Evolutionary conservation across 2,329 filamentous ascomycete species (phyloP).

Genomic region (Fusarium brachygibbosum): DNA sequence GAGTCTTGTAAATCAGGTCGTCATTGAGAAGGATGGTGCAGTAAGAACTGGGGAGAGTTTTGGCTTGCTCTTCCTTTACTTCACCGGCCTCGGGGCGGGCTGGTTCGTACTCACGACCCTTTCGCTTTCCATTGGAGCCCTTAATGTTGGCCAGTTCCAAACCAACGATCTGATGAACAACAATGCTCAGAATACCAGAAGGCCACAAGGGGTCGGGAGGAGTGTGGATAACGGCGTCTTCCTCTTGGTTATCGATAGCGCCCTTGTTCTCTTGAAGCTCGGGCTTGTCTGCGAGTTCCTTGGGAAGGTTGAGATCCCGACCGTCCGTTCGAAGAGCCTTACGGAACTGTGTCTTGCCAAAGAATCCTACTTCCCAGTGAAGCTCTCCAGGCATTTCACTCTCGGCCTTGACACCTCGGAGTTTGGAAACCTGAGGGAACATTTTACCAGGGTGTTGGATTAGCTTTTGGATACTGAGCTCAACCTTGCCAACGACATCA

Average conservation of each 20-base stretch:
- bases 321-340: conserved; percentile 88
- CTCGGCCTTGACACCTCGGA: conserved; percentile 85
- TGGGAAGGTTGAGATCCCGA: conserved; percentile 82
- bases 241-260: conserved; percentile 74
- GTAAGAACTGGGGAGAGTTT: conserved; percentile 87
- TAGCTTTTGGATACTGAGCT: conserved; percentile 93
- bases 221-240: conserved; percentile 89
- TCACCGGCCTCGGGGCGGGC: conserved; percentile 86
- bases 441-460: conserved; percentile 92
- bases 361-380: conserved; percentile 97
- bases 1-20: conserved; percentile 91
- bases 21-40: conserved; percentile 94
- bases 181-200: conserved; percentile 85
- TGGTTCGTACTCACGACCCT: conserved; percentile 89
- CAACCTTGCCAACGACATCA: conserved; percentile 94
- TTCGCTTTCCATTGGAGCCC: conserved; percentile 83
- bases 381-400: conserved; percentile 93
- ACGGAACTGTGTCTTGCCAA: conserved; percentile 90
- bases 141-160: conserved; percentile 93
- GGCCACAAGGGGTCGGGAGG: conserved; percentile 98
- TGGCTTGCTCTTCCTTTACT: conserved; percentile 85
- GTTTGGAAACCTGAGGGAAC: conserved; percentile 88
- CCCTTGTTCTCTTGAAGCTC: conserved; percentile 90
- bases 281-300: conserved; percentile 78
- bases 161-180: conserved; percentile 96